Conservation (phyloP, 169 alveolate genomes). For the Cryptosporidium felis region DNA sequence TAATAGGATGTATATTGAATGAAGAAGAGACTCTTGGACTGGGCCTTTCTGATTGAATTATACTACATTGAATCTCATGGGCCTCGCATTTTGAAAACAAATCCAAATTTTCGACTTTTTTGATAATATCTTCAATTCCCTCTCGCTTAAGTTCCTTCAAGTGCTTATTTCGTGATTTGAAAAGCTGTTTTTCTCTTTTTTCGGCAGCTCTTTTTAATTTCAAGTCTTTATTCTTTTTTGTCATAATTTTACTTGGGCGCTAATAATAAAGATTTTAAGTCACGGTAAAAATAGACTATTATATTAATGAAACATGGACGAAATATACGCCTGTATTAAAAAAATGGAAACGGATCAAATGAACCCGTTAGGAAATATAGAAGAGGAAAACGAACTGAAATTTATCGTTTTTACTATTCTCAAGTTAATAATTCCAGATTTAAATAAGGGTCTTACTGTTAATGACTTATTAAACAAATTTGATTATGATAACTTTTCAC, state of each 20-base stretch:
- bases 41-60: slow-evolving; percentile 48
- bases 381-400: not conserved
- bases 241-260: slow-evolving; percentile 23
- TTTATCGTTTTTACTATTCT: slow-evolving; percentile 10
- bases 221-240: slow-evolving; percentile 7
- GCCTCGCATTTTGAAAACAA: not conserved
- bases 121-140: slow-evolving; percentile 40
- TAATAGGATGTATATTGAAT: slow-evolving; percentile 47
- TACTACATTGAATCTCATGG: slow-evolving; percentile 32
- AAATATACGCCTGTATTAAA: slow-evolving; percentile 6
- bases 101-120: slow-evolving; percentile 13
- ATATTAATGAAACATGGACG: no score
- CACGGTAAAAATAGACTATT: not conserved
- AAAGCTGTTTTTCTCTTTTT: slow-evolving; percentile 25
- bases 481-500: slow-evolving; percentile 24
- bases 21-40: slow-evolving; percentile 65
- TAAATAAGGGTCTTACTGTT: not conserved
- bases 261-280: not conserved
- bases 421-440: not conserved
- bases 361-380: not conserved
- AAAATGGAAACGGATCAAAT: not conserved
- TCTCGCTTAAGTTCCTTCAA: slow-evolving; percentile 38
- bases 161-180: slow-evolving; percentile 6
- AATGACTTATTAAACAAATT: not conserved
- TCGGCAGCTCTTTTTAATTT: slow-evolving; percentile 4